phyloP scores from a whole-genome alignment of 495 filamentous ascomycete species.

The Friedmanniomyces simplex region DNA sequence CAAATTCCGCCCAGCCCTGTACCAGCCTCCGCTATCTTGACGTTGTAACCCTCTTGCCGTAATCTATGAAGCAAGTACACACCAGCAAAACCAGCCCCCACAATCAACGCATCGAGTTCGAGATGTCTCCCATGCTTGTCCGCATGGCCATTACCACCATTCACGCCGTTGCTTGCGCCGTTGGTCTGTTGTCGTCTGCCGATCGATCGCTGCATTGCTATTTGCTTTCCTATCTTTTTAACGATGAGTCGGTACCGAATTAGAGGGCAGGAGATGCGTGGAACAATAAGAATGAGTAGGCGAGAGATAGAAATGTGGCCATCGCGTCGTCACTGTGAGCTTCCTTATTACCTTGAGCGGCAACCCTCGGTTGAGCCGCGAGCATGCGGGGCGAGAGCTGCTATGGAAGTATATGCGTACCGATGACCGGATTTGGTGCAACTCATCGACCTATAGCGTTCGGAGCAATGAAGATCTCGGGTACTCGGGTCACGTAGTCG shows the following conservation, averaged over 20 bases:
- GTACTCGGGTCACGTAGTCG: too few relatives aligned
- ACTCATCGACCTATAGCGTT: too few relatives aligned
- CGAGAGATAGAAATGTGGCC: too few relatives aligned
- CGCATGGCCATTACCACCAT: not conserved
- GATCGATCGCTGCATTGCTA: not conserved
- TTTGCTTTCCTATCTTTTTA: not conserved
- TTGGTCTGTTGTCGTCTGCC: not conserved
- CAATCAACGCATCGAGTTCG: constrained; percentile 40
- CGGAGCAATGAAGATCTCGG: too few relatives aligned
- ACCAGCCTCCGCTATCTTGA: constrained; percentile 26
- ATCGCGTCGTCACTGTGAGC: too few relatives aligned
- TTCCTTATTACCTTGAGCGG: too few relatives aligned
- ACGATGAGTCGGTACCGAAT: too few relatives aligned
- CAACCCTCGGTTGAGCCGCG: too few relatives aligned
- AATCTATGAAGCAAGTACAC: constrained; percentile 21
- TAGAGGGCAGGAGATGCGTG: too few relatives aligned
- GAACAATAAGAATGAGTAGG: not conserved
- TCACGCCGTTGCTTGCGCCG: not conserved
- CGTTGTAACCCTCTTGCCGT: constrained; percentile 25
- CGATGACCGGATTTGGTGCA: too few relatives aligned
- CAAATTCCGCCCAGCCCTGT: constrained; percentile 20
- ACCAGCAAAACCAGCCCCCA: constrained; percentile 38
- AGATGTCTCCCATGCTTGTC: not conserved
- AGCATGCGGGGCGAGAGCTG: too few relatives aligned
- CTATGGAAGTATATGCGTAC: too few relatives aligned